Evolutionary conservation across 2,329 filamentous ascomycete species (phyloP).

Genomic region (Colletotrichum sp.): DNA sequence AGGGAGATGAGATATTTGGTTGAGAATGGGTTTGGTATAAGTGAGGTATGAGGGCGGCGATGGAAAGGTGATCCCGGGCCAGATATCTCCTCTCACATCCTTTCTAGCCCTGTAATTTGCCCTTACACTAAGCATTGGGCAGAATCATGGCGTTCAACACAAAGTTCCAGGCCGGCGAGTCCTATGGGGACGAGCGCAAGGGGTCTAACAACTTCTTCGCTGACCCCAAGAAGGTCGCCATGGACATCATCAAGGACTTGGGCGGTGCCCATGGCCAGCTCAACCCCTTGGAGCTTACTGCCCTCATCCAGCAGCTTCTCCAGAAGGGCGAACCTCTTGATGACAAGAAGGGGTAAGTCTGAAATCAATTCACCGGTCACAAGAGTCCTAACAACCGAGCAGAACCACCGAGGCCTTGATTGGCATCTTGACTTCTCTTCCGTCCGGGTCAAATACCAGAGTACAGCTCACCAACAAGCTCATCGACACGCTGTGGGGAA

Average conservation of each 20-base stretch:
- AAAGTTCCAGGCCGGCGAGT: slow-evolving; percentile 43
- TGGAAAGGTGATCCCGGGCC: neutral
- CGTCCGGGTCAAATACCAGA: slow-evolving; percentile 35
- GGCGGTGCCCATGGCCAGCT: slow-evolving; percentile 30
- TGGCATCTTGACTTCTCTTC: slow-evolving; percentile 41
- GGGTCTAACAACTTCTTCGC: slow-evolving; percentile 30
- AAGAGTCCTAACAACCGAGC: neutral
- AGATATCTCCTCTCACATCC: neutral
- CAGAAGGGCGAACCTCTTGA: slow-evolving; percentile 49
- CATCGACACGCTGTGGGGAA: slow-evolving; percentile 58
- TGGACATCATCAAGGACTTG: slow-evolving; percentile 36
- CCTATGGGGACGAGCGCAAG: slow-evolving; percentile 33
- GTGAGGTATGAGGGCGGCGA: neutral
- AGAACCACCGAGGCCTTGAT: slow-evolving; percentile 44
- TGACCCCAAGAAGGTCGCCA: slow-evolving; percentile 37
- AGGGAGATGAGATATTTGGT: neutral
- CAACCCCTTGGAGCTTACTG: slow-evolving; percentile 30
- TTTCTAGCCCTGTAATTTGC: neutral
- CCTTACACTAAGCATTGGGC: neutral
- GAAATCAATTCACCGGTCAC: too few relatives aligned
- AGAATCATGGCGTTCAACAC: slow-evolving; percentile 34
- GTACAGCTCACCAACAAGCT: slow-evolving; percentile 51
- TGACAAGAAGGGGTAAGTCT: slow-evolving; percentile 55
- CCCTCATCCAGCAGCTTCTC: slow-evolving; percentile 32
- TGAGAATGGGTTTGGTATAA: neutral